A percentile compares a stretch with the other conserved stretches of the same genome.
These are phyloP conservation scores for Fonsecaea multimorphosa DNA, from an alignment of 2,329 filamentous ascomycete species.

Conservation along the genomic window DNA sequence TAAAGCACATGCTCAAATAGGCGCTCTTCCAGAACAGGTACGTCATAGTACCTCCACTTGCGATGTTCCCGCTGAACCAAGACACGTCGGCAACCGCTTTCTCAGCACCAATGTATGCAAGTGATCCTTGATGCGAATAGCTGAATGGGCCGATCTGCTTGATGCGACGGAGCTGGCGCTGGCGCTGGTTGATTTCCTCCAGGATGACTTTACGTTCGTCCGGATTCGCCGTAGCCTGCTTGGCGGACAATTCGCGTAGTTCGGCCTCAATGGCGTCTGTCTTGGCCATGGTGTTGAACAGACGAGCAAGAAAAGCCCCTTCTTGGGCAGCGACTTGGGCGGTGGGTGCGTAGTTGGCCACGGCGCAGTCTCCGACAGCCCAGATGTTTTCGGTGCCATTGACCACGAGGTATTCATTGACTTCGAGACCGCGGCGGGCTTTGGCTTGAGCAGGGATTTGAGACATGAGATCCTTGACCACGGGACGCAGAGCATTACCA, in stretches of 20 bases:
- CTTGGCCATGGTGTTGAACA: conserved; percentile 99
- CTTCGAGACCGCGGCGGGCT: conserved; percentile 89
- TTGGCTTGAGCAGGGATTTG: conserved; percentile 95
- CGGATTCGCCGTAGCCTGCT: conserved; percentile 71
- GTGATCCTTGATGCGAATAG: conserved; percentile 95
- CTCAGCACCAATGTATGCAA: conserved; percentile 98
- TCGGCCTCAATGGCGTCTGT: conserved; percentile 80
- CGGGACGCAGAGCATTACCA: conserved; percentile 87
- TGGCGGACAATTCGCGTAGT: conserved; percentile 70
- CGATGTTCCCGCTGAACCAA: conserved; percentile 97
- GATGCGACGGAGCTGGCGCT: conserved; percentile 84
- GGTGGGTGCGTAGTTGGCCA: conserved; percentile 96
- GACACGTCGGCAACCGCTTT: conserved; percentile 96
- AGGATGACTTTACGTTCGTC: conserved; percentile 64
- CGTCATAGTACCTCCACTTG: conserved; percentile 88
- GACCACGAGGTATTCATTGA: conserved; percentile 98
- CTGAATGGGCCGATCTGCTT: conserved; percentile 98
- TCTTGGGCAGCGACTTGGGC: conserved; percentile 97
- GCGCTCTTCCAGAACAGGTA: conserved; percentile 99
- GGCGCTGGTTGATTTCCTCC: conserved; percentile 80
- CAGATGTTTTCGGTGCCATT: conserved; percentile 97
- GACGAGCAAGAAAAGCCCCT: conserved; percentile 88
- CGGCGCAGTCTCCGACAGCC: conserved; percentile 96
- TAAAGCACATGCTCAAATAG: conserved; percentile 99
- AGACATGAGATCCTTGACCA: conserved; percentile 88